Percentiles rank a stretch among this genome's conserved stretches.
Evolutionary conservation across 805 yeast species (phyloP).

Genomic region (Candida sonorensis): DNA sequence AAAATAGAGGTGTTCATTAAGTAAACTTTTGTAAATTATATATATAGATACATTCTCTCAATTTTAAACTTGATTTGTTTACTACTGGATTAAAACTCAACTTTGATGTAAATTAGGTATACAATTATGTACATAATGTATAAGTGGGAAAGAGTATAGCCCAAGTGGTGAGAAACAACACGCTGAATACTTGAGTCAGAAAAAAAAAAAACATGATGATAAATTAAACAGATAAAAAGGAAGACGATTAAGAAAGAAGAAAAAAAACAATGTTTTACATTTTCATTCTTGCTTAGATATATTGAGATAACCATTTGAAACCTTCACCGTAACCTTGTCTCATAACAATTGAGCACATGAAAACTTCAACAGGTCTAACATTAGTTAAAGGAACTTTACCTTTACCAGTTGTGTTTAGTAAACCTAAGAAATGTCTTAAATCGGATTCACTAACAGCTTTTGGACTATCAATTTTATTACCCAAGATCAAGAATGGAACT

Average conservation of each 20-base stretch:
- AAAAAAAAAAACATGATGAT: background rate
- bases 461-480: slow-evolving; percentile 94
- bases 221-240: background rate
- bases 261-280: too few species aligned
- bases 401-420: slow-evolving; percentile 87
- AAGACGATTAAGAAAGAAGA: background rate
- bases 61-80: too few species aligned
- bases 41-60: too few species aligned
- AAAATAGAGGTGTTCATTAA: slow-evolving; percentile 1
- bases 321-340: slow-evolving; percentile 99
- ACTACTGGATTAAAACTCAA: too few species aligned
- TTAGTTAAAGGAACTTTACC: slow-evolving; percentile 57
- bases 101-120: too few species aligned
- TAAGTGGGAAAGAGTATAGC: too few species aligned
- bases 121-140: too few species aligned
- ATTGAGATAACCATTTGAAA: slow-evolving; percentile 96
- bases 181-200: too few species aligned
- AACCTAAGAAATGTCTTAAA: slow-evolving; percentile 81
- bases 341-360: slow-evolving; percentile 97
- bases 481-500: slow-evolving; percentile 91
- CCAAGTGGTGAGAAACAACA: too few species aligned
- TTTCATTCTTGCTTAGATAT: too few species aligned
- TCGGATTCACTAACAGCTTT: slow-evolving; percentile 94
- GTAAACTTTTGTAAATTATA: too few species aligned
- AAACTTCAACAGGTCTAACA: slow-evolving; percentile 89